phyloP scores from a whole-genome alignment of 2,329 filamentous ascomycete genomes.

The Thielaviopsis populi region DNA sequence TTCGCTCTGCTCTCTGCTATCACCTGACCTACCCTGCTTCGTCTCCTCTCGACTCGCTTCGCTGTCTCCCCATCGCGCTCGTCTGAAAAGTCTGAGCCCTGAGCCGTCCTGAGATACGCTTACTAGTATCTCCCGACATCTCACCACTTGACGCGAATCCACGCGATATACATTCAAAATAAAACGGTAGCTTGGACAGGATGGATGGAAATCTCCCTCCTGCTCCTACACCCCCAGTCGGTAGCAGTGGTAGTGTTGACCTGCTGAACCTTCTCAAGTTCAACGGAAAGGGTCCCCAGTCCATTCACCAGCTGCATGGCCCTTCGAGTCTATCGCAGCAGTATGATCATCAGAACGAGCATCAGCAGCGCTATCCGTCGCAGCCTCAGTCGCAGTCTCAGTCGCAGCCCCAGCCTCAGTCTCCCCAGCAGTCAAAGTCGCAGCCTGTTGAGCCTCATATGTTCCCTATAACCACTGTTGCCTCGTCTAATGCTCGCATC shows the following conservation, averaged over 20 bases:
- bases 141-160: slow-evolving; percentile 11
- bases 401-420: slow-evolving; percentile 16
- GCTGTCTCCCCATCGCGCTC: slow-evolving; percentile 13
- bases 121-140: not conserved
- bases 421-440: slow-evolving; percentile 18
- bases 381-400: slow-evolving; percentile 20
- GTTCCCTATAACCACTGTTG: slow-evolving; percentile 22
- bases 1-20: not conserved
- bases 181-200: slow-evolving; percentile 8
- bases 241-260: slow-evolving; percentile 27
- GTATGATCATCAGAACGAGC: slow-evolving; percentile 22
- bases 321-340: slow-evolving; percentile 21
- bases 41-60: slow-evolving; percentile 6
- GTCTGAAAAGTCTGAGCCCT: slow-evolving; percentile 19
- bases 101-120: slow-evolving; percentile 16
- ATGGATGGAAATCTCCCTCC: slow-evolving; percentile 29
- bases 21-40: not conserved
- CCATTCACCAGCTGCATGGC: slow-evolving; percentile 21
- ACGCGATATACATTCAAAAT: not conserved
- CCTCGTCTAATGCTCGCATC: slow-evolving; percentile 27
- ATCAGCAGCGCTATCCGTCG: slow-evolving; percentile 18
- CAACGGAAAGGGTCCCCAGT: slow-evolving; percentile 26
- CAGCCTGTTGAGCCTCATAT: slow-evolving; percentile 21
- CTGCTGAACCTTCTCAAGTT: slow-evolving; percentile 49
- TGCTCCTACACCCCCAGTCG: slow-evolving; percentile 35